Evolutionary conservation across 306 rosid genomes (phyloP).

Genomic region (Rubus parviflorus): DNA sequence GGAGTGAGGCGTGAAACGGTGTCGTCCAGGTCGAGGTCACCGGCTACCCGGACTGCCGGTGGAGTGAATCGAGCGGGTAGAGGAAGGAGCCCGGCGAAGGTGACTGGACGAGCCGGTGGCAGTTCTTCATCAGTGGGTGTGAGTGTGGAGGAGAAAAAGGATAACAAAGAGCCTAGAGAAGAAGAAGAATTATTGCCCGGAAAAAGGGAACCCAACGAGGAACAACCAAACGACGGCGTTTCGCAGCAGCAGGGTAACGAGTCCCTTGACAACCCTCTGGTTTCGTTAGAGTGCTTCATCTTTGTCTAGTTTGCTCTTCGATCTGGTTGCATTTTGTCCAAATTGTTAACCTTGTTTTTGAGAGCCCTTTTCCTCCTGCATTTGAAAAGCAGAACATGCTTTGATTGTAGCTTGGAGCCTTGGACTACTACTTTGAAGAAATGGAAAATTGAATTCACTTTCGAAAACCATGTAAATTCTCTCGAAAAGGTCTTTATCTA

Average conservation of each 20-base stretch:
- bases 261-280: conserved; percentile 68
- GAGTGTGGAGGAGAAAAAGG: conserved; percentile 17
- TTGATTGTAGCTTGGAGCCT: not conserved
- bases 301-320: conserved; percentile 54
- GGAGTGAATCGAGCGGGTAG: conserved; percentile 23
- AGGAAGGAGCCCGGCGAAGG: conserved; percentile 37
- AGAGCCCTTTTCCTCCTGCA: too few relatives aligned
- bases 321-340: not conserved
- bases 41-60: conserved; percentile 41
- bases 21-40: conserved; percentile 56
- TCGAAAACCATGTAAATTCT: not conserved
- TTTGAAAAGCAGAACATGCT: not conserved
- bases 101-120: conserved; percentile 28
- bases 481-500: not conserved
- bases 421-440: not conserved
- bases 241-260: conserved; percentile 35
- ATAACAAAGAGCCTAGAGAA: conserved; percentile 1
- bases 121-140: conserved; percentile 11
- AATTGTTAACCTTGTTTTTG: too few relatives aligned
- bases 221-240: conserved; percentile 34
- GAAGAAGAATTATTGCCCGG: not conserved
- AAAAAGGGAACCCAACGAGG: not conserved
- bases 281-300: conserved; percentile 89
- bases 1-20: conserved; percentile 38
- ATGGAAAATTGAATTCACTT: not conserved